phyloP scores from a whole-genome alignment of 1,284 basidiomycete genomes.

The Cutaneotrichosporon mucoides region DNA sequence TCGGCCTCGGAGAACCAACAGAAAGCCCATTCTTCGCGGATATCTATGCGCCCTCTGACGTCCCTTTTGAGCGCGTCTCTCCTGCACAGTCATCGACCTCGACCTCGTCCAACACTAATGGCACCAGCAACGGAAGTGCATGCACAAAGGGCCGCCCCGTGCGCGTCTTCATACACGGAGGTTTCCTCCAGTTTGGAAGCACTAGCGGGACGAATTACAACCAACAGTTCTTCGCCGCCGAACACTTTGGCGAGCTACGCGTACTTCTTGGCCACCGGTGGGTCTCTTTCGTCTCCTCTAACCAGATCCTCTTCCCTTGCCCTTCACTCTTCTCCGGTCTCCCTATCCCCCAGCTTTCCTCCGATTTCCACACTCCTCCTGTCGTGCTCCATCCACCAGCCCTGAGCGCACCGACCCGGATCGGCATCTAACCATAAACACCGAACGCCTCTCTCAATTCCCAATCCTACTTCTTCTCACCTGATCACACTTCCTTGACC shows the following conservation, averaged over 20 bases:
- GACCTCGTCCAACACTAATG: not conserved
- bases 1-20: slow-evolving; percentile 60
- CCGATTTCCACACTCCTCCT: not conserved
- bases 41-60: slow-evolving; percentile 60
- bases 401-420: not conserved
- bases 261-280: slow-evolving; percentile 48
- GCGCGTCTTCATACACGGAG: slow-evolving; percentile 70
- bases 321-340: too few relatives aligned
- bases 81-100: too few relatives aligned
- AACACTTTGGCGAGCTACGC: slow-evolving; percentile 62
- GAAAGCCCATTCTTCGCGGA: slow-evolving; percentile 74
- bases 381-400: not conserved
- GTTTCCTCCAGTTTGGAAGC: slow-evolving; percentile 74
- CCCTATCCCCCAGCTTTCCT: too few relatives aligned
- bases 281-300: not conserved
- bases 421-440: too few relatives aligned
- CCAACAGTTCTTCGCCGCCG: slow-evolving; percentile 65
- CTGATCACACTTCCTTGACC: too few relatives aligned
- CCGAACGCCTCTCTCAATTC: too few relatives aligned
- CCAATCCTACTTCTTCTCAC: not conserved
- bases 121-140: slow-evolving; percentile 52
- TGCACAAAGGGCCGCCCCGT: slow-evolving; percentile 55
- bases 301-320: too few relatives aligned
- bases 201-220: slow-evolving; percentile 53
- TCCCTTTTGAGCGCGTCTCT: not conserved